Conservation (phyloP, 2,329 filamentous ascomycete species). For the Aspergillus terreus region DNA sequence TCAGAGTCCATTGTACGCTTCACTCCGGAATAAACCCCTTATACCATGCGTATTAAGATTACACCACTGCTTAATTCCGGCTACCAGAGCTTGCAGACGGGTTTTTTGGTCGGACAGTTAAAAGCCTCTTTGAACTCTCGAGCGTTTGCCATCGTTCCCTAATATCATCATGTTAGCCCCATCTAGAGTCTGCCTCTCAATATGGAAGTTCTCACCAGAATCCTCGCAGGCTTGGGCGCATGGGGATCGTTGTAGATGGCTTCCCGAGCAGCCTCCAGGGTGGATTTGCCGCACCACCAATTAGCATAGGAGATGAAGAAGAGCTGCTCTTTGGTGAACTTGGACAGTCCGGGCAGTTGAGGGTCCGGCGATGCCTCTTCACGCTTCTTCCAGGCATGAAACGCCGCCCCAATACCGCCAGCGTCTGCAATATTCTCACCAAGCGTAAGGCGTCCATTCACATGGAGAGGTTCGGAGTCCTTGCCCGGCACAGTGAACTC, state of each 20-base stretch:
- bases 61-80: background rate
- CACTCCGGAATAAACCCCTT: background rate
- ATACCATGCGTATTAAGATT: background rate
- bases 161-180: slow-evolving; percentile 5
- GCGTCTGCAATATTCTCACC: slow-evolving; percentile 71
- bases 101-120: slow-evolving; percentile 61
- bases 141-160: slow-evolving; percentile 65
- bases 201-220: slow-evolving; percentile 35
- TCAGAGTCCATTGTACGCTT: too few relatives aligned
- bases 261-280: slow-evolving; percentile 55
- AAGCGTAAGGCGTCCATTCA: slow-evolving; percentile 62
- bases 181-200: slow-evolving; percentile 8
- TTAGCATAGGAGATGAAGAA: slow-evolving; percentile 66
- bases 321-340: slow-evolving; percentile 64
- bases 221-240: slow-evolving; percentile 60
- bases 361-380: slow-evolving; percentile 50
- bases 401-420: slow-evolving; percentile 61
- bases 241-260: slow-evolving; percentile 63
- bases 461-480: slow-evolving; percentile 55
- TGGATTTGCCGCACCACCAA: slow-evolving; percentile 64
- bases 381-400: slow-evolving; percentile 62
- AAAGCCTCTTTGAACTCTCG: slow-evolving; percentile 66
- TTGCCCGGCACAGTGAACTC: slow-evolving; percentile 58
- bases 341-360: slow-evolving; percentile 57
- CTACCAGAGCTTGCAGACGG: slow-evolving; percentile 68